Evolutionary conservation across 2,329 filamentous ascomycete genomes (phyloP).

Genomic region (Aspergillus ibericus): DNA sequence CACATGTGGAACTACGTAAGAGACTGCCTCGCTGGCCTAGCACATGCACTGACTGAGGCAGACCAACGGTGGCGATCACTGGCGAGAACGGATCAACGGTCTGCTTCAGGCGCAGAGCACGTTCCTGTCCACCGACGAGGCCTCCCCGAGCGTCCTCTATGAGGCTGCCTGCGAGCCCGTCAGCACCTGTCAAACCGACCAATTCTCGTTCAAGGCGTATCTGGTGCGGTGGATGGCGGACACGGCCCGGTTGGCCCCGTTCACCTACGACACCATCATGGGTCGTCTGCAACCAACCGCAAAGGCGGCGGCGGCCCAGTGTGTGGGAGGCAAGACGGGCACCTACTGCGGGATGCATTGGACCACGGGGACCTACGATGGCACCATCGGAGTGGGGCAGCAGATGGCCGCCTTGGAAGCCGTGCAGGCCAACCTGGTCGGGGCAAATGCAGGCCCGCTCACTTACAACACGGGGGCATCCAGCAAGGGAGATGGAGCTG

Average conservation of each 20-base stretch:
- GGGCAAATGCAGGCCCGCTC: slow-evolving; percentile 41
- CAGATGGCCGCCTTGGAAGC: slow-evolving; percentile 52
- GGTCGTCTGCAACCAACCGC: slow-evolving; percentile 56
- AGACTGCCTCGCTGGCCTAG: neutral
- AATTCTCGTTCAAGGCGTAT: slow-evolving; percentile 66
- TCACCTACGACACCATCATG: slow-evolving; percentile 52
- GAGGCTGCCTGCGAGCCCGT: slow-evolving; percentile 60
- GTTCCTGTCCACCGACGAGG: slow-evolving; percentile 46
- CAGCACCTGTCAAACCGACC: slow-evolving; percentile 60
- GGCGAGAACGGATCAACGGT: slow-evolving; percentile 51
- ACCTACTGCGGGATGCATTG: slow-evolving; percentile 43
- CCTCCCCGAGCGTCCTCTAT: slow-evolving; percentile 50
- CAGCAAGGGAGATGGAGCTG: slow-evolving; percentile 45
- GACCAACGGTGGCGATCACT: slow-evolving; percentile 47
- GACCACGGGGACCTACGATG: slow-evolving; percentile 34
- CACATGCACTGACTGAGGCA: slow-evolving; percentile 12
- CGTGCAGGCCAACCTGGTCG: slow-evolving; percentile 56
- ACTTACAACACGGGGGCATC: slow-evolving; percentile 57
- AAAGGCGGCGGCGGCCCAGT: slow-evolving; percentile 49
- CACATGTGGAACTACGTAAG: slow-evolving; percentile 54
- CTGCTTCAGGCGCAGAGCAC: slow-evolving; percentile 56
- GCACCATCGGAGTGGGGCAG: slow-evolving; percentile 37
- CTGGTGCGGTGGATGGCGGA: slow-evolving; percentile 61
- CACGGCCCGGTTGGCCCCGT: slow-evolving; percentile 59
- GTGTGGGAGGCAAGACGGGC: slow-evolving; percentile 30